phyloP scores from a whole-genome alignment of 768 basidiomycete genomes.

The Rhizopogon vinicolor region DNA sequence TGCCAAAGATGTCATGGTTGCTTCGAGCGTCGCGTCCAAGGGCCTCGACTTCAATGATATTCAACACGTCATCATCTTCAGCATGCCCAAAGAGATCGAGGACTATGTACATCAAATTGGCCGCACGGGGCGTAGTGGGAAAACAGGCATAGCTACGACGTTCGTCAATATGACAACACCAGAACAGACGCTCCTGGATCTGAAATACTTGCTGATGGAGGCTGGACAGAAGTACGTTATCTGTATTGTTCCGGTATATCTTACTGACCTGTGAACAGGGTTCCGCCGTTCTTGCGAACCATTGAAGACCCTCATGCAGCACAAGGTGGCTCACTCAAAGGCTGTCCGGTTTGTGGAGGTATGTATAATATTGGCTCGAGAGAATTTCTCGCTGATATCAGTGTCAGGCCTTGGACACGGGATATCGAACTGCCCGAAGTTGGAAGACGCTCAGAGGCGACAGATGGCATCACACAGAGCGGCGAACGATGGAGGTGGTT shows the following conservation, averaged over 20 bases:
- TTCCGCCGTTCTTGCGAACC: conserved; percentile 86
- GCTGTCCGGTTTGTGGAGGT: conserved; percentile 97
- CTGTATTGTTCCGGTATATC: conserved; percentile 2
- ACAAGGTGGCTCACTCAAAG: conserved; percentile 73
- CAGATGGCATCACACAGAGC: conserved; percentile 86
- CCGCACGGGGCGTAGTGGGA: conserved; percentile 94
- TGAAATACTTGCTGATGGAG: conserved; percentile 95
- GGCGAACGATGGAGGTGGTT: conserved; percentile 56
- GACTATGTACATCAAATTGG: conserved; percentile 99
- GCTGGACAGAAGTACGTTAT: conserved; percentile 91
- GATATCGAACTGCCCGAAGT: conserved; percentile 93
- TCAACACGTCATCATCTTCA: conserved; percentile 98
- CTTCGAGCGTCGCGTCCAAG: conserved; percentile 95
- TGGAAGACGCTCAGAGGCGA: conserved; percentile 88
- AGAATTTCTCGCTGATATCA: not conserved
- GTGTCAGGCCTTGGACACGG: conserved; percentile 82
- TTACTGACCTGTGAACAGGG: conserved; percentile 40
- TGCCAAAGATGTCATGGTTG: conserved; percentile 99
- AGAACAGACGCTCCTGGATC: conserved; percentile 93
- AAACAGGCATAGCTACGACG: conserved; percentile 98
- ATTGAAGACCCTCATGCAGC: conserved; percentile 88
- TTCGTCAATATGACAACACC: conserved; percentile 98
- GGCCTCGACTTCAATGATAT: conserved; percentile 99
- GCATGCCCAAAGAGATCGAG: conserved; percentile 99
- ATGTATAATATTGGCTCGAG: conserved; percentile 12